A percentile compares a stretch with the other conserved stretches of the same genome.
These are phyloP conservation scores for Pholiota molesta DNA, from an alignment of 768 basidiomycete genomes.

Conservation along the genomic window DNA sequence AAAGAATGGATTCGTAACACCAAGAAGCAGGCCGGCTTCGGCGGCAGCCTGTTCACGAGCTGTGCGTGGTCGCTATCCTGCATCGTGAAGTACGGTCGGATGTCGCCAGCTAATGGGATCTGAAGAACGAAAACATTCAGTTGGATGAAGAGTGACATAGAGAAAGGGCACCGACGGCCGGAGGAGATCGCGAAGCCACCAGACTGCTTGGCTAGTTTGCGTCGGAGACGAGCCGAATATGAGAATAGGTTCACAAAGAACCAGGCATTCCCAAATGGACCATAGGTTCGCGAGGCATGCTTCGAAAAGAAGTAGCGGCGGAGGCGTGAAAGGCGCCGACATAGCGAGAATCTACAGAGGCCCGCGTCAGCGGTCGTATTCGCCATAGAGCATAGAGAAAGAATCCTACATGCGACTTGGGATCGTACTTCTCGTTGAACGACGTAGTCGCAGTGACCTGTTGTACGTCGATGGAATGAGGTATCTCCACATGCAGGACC, in stretches of 20 bases:
- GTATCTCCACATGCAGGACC: slow-evolving; percentile 73
- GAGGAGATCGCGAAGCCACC: slow-evolving; percentile 89
- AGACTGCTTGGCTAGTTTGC: slow-evolving; percentile 83
- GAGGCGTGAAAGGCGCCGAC: slow-evolving; percentile 57
- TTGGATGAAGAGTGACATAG: background rate
- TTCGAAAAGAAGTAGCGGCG: slow-evolving; percentile 64
- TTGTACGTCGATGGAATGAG: slow-evolving; percentile 67
- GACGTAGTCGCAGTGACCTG: slow-evolving; percentile 63
- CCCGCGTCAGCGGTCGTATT: background rate
- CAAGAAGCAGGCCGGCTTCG: slow-evolving; percentile 74
- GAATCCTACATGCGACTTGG: slow-evolving; percentile 45
- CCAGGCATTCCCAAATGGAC: slow-evolving; percentile 93
- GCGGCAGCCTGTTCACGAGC: slow-evolving; percentile 83
- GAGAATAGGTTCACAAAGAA: slow-evolving; percentile 88
- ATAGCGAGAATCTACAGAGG: slow-evolving; percentile 67
- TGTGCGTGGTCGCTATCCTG: slow-evolving; percentile 84
- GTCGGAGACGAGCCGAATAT: slow-evolving; percentile 81
- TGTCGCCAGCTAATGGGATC: slow-evolving; percentile 85
- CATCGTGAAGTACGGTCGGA: slow-evolving; percentile 95
- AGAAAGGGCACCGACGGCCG: slow-evolving; percentile 54
- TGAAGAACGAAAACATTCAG: slow-evolving; percentile 28
- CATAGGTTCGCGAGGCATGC: slow-evolving; percentile 68
- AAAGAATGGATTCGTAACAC: slow-evolving; percentile 90
- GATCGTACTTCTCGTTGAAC: slow-evolving; percentile 56
- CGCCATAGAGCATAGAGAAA: background rate